Conservation (phyloP, 352 stramenopile genomes). For the Aphanomyces cochlioides region DNA sequence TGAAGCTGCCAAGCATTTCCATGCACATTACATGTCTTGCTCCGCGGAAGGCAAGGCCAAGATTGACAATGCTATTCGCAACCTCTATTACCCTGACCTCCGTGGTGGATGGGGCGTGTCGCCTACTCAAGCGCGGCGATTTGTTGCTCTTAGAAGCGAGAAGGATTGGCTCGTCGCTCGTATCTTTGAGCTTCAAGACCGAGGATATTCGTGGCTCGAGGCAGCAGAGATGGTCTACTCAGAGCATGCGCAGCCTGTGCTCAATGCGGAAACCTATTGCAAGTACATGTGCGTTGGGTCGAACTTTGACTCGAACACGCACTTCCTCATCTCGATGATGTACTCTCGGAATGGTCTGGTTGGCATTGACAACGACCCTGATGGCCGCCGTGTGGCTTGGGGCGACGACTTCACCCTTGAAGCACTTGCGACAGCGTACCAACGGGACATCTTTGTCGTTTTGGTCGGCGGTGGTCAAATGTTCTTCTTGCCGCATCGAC, state of each 20-base stretch:
- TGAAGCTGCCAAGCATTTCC: conserved; percentile 74
- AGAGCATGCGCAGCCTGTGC: conserved; percentile 59
- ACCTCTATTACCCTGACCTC: conserved; percentile 80
- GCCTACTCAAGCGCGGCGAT: conserved; percentile 74
- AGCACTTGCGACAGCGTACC: conserved; percentile 77
- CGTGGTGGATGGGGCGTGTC: conserved; percentile 80
- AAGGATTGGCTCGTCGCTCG: conserved; percentile 74
- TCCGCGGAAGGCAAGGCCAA: conserved; percentile 59
- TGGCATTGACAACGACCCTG: conserved; percentile 73
- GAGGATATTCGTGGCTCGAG: conserved; percentile 68
- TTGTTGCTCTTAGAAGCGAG: conserved; percentile 59
- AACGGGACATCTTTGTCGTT: conserved; percentile 85
- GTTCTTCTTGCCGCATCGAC: conserved; percentile 83
- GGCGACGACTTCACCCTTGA: conserved; percentile 84
- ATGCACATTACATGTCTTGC: conserved; percentile 61
- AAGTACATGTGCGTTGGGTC: conserved; percentile 82
- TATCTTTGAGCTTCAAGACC: conserved; percentile 72
- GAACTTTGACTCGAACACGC: conserved; percentile 51
- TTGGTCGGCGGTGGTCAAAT: conserved; percentile 84
- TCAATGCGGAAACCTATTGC: conserved; percentile 75
- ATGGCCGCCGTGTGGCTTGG: conserved; percentile 78
- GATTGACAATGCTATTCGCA: conserved; percentile 80
- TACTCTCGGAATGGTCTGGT: conserved; percentile 75
- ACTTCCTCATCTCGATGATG: conserved; percentile 78
- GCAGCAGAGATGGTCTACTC: conserved; percentile 78